A percentile compares a stretch with the other conserved stretches of the same genome.
These are phyloP conservation scores for Aureobasidium sp. DNA, from an alignment of 2,329 filamentous ascomycete species.

Conservation along the genomic window DNA sequence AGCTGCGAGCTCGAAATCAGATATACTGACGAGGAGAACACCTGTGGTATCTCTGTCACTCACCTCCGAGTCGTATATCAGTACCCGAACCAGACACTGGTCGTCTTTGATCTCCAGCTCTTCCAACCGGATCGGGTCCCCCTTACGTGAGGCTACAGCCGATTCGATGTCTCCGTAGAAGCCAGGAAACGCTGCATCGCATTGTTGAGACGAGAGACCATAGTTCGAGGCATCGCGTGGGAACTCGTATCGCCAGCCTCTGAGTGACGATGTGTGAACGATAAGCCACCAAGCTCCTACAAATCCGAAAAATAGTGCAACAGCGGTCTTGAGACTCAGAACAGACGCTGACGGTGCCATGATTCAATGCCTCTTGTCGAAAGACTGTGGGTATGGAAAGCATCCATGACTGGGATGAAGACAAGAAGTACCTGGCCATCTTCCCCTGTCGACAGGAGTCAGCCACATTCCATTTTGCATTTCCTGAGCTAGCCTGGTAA, in stretches of 20 bases:
- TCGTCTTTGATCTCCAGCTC: constrained; percentile 7
- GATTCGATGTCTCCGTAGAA: constrained; percentile 25
- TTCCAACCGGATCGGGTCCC: not conserved
- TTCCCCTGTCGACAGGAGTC: not conserved
- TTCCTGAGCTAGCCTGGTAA: not conserved
- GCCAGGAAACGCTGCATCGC: constrained; percentile 23
- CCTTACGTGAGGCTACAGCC: constrained; percentile 26
- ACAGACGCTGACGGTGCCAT: not conserved
- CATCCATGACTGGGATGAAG: not conserved
- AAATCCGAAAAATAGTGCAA: not conserved
- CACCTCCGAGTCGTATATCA: constrained; percentile 11
- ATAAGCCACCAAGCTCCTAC: not conserved
- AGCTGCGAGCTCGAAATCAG: not conserved
- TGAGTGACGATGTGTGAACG: not conserved
- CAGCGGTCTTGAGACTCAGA: not conserved
- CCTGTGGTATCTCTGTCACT: not conserved
- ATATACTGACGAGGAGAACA: not conserved
- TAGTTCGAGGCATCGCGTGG: constrained; percentile 22
- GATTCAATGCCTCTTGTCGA: not conserved
- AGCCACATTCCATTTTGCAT: not conserved
- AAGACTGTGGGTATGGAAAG: not conserved
- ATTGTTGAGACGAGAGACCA: constrained; percentile 22
- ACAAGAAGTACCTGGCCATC: not conserved
- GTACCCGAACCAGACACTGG: not conserved
- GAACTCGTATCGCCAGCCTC: constrained; percentile 12